These are phyloP conservation scores for Amanita polypyramis DNA, from an alignment of 768 basidiomycete genomes.

Conservation along the genomic window DNA sequence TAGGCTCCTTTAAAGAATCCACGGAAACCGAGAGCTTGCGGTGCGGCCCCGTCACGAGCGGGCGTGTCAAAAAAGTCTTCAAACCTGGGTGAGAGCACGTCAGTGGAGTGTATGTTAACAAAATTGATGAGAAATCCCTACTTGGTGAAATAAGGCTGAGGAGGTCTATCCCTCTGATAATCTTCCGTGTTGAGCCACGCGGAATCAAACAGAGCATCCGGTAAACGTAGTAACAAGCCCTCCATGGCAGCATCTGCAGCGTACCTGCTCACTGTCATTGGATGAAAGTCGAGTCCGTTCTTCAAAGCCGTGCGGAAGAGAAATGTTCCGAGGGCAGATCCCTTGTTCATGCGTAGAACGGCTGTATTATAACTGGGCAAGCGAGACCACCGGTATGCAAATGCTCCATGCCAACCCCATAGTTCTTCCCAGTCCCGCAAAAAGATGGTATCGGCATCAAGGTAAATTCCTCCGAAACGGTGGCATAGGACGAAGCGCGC, in stretches of 20 bases:
- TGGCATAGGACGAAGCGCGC: conserved; percentile 93
- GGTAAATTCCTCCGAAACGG: conserved; percentile 88
- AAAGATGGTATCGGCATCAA: conserved; percentile 90
- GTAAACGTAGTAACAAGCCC: conserved; percentile 65
- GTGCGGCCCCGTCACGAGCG: conserved; percentile 56
- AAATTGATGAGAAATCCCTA: conserved; percentile 21
- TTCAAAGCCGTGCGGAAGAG: conserved; percentile 86
- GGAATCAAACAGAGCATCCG: conserved; percentile 88
- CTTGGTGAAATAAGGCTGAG: conserved; percentile 87
- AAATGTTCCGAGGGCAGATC: conserved; percentile 82
- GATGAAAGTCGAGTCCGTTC: conserved; percentile 91
- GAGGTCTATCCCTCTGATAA: conserved; percentile 82
- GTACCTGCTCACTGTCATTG: conserved; percentile 83
- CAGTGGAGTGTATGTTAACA: background rate
- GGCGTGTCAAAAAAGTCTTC: conserved; percentile 77
- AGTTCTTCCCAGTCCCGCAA: conserved; percentile 95
- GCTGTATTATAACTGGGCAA: conserved; percentile 91
- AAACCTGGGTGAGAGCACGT: conserved; percentile 38
- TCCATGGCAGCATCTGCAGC: conserved; percentile 76
- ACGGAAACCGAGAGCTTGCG: conserved; percentile 76
- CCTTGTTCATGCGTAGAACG: conserved; percentile 79
- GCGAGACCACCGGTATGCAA: conserved; percentile 92
- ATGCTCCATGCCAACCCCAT: conserved; percentile 92
- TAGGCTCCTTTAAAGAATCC: conserved; percentile 92
- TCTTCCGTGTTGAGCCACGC: conserved; percentile 92